These are phyloP conservation scores for Bassia scoparia DNA, from an alignment of 148 eudicot genomes.

Conservation along the genomic window DNA sequence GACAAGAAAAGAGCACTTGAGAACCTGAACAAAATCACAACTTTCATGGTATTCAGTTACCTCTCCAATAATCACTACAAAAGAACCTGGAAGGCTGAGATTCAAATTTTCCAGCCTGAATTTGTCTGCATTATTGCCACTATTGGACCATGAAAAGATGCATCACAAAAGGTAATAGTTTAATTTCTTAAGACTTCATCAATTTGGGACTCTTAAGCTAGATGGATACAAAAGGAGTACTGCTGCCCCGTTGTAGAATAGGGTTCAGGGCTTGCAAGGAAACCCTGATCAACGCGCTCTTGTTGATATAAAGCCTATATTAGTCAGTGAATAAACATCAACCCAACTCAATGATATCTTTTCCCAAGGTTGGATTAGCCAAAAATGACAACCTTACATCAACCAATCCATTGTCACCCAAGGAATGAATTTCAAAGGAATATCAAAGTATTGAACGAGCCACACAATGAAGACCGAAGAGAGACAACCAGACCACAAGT, in stretches of 20 bases:
- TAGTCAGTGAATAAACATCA: slow-evolving; percentile 13
- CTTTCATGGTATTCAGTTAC: slow-evolving; percentile 29
- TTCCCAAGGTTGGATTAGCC: neutral
- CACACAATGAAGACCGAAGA: slow-evolving; percentile 85
- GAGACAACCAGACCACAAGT: slow-evolving; percentile 10
- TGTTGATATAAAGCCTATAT: slow-evolving; percentile 74
- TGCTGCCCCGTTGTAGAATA: slow-evolving; percentile 29
- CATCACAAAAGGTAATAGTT: slow-evolving; percentile 58
- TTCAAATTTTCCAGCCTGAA: slow-evolving; percentile 52
- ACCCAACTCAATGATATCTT: neutral
- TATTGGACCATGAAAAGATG: slow-evolving; percentile 71
- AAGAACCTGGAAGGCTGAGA: slow-evolving; percentile 60
- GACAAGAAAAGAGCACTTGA: neutral
- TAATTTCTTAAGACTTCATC: slow-evolving; percentile 34
- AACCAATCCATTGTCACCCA: slow-evolving; percentile 98
- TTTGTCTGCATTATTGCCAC: slow-evolving; percentile 34
- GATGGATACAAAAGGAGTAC: slow-evolving; percentile 31
- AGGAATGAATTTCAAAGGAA: slow-evolving; percentile 93
- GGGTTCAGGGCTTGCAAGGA: slow-evolving; percentile 61
- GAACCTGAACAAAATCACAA: neutral
- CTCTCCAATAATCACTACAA: slow-evolving; percentile 88
- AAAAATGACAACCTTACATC: slow-evolving; percentile 59
- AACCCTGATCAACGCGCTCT: slow-evolving; percentile 75
- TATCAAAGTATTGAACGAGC: slow-evolving; percentile 86
- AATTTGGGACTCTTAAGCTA: slow-evolving; percentile 32